Base-by-base conservation (phyloP, 169 alveolate genomes). In the Plasmodium reichenowi region DNA sequence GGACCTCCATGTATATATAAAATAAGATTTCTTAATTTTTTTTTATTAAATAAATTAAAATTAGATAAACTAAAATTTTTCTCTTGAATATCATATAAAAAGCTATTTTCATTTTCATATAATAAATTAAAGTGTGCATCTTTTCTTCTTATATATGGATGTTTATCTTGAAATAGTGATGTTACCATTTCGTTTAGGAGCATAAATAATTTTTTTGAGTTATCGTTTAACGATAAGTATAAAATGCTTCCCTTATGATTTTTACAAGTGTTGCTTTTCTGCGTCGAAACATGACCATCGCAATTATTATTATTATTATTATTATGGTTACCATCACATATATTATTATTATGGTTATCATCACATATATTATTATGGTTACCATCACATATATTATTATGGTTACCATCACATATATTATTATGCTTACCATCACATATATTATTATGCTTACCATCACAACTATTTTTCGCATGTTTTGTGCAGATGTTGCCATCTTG, bases 1-100 rank as follows among this genome's bases (percentile, higher is more conserved):
- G 92, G 92, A 45, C 92, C 92, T 26, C 92, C 92, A 86, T 86
- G 92, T n/a, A 86, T 59, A 60, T 64, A 86, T 52, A 86, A 48
- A 7, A 86, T 86, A 45, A 86, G 43, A 54, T 86, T 86, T 73
- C 92, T 86, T 22, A 59, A 59, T 60, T 72, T 62, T 29, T 86
- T 86, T 47, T 50, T 47, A 72, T 86, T 86, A 60, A 86, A 86
- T 26, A 86, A 54, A 67, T 86, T 86, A 86, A 86, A 86, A 54
- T 86, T 86, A 20, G 88, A 74, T 12, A 86, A 17, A n/a, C n/a
- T 9, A 47, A 86, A 12, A 2, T 71, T 70, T 74, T 62, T 86
- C 20, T 86, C 54, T 60, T 86, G 15, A 17, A 86, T 47, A 48
- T 72, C 88, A 29, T 71, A 0, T 38, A 47, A 13, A 62, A 15